A percentile compares a stretch with the other conserved stretches of the same genome.
These are phyloP conservation scores for Colletotrichum scovillei DNA, from an alignment of 2,329 filamentous ascomycete genomes.

Conservation along the genomic window DNA sequence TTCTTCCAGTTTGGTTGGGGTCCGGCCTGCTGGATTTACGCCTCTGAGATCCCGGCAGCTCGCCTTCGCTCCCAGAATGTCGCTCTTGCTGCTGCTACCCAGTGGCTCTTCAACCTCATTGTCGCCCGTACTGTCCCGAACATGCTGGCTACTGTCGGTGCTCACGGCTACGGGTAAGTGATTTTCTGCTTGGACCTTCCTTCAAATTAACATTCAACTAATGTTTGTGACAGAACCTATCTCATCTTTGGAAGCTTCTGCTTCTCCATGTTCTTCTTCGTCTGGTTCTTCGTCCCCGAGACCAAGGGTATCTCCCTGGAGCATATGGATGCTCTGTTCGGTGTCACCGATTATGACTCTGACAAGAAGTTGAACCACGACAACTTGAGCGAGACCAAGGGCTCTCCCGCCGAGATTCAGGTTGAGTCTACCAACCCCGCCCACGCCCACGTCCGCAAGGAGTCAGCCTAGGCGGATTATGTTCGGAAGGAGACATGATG, in stretches of 20 bases:
- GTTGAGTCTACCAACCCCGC: slow-evolving; percentile 27
- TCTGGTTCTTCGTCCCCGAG: slow-evolving; percentile 72
- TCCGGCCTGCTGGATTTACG: slow-evolving; percentile 70
- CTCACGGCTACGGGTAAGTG: slow-evolving; percentile 49
- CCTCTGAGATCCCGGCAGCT: slow-evolving; percentile 70
- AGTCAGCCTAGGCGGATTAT: slow-evolving; percentile 5
- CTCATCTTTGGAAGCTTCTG: slow-evolving; percentile 74
- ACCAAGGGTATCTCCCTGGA: slow-evolving; percentile 63
- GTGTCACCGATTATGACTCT: slow-evolving; percentile 30
- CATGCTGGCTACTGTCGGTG: slow-evolving; percentile 65
- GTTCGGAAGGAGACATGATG: not conserved
- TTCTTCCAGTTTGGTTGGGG: slow-evolving; percentile 57
- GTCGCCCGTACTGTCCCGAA: slow-evolving; percentile 72
- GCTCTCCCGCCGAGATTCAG: slow-evolving; percentile 15
- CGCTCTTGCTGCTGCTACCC: slow-evolving; percentile 71
- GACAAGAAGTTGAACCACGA: slow-evolving; percentile 27
- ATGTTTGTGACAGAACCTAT: slow-evolving; percentile 58
- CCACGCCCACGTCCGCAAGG: slow-evolving; percentile 33
- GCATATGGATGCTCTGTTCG: slow-evolving; percentile 37
- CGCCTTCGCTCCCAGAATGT: slow-evolving; percentile 73
- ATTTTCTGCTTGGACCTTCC: accelerated
- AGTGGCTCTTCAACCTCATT: slow-evolving; percentile 79
- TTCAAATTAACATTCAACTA: not conserved
- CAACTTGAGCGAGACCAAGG: slow-evolving; percentile 30
- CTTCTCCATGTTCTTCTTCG: slow-evolving; percentile 71